phyloP scores from a whole-genome alignment of 2,329 filamentous ascomycete genomes.

The Dichotomopilus funicola region DNA sequence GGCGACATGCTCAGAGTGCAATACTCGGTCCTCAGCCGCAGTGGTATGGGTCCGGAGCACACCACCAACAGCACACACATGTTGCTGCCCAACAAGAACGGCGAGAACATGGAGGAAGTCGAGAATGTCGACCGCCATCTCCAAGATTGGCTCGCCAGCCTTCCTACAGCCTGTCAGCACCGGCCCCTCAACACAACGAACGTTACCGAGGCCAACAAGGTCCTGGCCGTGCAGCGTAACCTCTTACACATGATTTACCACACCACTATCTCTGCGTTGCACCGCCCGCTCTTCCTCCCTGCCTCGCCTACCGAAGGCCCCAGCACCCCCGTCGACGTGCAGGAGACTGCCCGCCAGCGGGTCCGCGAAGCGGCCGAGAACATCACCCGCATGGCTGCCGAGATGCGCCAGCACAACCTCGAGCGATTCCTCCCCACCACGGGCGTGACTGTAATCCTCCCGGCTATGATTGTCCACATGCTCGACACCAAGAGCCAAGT shows the following conservation, averaged over 20 bases:
- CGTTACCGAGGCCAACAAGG: constrained; percentile 53
- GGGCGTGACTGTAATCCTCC: constrained; percentile 81
- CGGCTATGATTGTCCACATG: constrained; percentile 87
- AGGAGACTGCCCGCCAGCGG: constrained; percentile 75
- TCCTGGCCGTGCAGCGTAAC: constrained; percentile 66
- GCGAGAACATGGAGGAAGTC: constrained; percentile 75
- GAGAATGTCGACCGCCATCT: constrained; percentile 73
- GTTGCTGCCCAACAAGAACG: constrained; percentile 81
- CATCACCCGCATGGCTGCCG: constrained; percentile 75
- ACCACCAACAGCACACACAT: constrained; percentile 77
- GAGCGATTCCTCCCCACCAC: constrained; percentile 79
- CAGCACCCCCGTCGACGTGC: constrained; percentile 57
- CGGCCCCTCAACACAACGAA: constrained; percentile 48
- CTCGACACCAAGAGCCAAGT: constrained; percentile 82
- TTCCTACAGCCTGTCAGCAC: constrained; percentile 68
- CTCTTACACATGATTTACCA: constrained; percentile 90
- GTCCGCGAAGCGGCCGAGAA: constrained; percentile 78
- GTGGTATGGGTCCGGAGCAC: constrained; percentile 69
- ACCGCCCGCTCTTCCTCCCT: constrained; percentile 84
- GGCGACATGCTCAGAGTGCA: constrained; percentile 85
- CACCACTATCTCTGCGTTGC: constrained; percentile 83
- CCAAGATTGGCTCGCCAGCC: constrained; percentile 65
- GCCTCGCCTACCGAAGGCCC: constrained; percentile 52
- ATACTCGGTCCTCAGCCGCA: constrained; percentile 83
- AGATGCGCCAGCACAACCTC: constrained; percentile 64